phyloP scores from a whole-genome alignment of 306 rosid genomes.

The Abrus pulchellus region DNA sequence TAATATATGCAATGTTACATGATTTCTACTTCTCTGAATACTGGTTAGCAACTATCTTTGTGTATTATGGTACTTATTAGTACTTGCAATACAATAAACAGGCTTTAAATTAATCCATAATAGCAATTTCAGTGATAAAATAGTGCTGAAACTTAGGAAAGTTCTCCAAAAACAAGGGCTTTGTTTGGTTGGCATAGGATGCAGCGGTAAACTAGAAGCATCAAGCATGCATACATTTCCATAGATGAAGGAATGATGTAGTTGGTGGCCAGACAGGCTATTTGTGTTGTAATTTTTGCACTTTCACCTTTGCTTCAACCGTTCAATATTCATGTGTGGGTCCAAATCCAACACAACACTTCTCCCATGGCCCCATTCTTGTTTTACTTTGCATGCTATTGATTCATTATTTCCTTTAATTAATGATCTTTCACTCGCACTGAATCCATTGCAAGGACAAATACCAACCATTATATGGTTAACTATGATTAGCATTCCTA shows the following conservation, averaged over 20 bases:
- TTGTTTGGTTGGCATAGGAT: too few species aligned
- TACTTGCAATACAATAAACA: too few species aligned
- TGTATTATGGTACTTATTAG: too few species aligned
- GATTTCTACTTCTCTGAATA: too few species aligned
- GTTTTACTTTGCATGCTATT: constrained; percentile 2
- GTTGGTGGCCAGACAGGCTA: constrained; percentile 26
- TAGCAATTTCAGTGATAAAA: too few species aligned
- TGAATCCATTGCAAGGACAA: constrained; percentile 30
- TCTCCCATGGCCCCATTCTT: background rate
- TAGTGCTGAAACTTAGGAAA: too few species aligned
- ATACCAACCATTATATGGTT: constrained; percentile 20
- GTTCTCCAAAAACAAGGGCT: too few species aligned
- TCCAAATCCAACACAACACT: background rate
- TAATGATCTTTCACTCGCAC: constrained; percentile 4
- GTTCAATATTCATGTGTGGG: background rate
- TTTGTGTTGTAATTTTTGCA: constrained; percentile 20
- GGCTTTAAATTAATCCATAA: too few species aligned
- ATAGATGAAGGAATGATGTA: background rate
- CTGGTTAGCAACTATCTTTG: too few species aligned
- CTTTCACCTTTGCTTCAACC: background rate
- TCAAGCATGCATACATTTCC: background rate
- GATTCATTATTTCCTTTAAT: background rate
- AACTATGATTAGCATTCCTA: background rate
- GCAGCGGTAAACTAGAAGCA: too few species aligned
- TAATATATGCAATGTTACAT: too few species aligned